Conservation (phyloP, 495 filamentous ascomycete species). For the Lasiosphaeria ovina region DNA sequence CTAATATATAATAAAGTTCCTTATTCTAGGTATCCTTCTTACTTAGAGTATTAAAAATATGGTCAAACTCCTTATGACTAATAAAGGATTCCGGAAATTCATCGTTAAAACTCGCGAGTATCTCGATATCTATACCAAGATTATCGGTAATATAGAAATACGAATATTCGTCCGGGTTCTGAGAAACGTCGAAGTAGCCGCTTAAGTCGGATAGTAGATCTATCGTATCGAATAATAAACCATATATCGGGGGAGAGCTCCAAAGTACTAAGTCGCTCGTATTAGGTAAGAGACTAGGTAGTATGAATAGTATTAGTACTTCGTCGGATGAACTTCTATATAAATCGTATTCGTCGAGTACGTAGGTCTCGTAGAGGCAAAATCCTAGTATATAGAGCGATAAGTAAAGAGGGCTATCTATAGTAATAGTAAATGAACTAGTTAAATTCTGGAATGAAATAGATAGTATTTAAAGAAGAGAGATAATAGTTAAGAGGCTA, state of each 20-base stretch:
- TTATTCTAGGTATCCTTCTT: not conserved
- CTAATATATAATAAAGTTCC: not conserved
- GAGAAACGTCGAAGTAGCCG: no score
- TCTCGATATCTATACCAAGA: no score
- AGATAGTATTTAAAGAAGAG: constrained; percentile 1
- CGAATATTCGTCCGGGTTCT: no score
- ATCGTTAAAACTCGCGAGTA: no score
- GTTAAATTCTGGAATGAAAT: not conserved
- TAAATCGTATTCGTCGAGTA: not conserved
- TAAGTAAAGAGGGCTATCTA: not conserved
- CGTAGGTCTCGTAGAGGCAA: not conserved
- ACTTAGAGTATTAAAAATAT: not conserved
- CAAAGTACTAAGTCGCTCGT: not conserved
- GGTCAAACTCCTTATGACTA: not conserved
- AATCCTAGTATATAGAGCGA: not conserved
- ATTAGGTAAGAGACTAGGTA: not conserved
- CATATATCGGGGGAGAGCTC: not conserved
- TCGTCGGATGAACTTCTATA: not conserved
- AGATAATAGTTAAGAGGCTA: not conserved
- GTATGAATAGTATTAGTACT: not conserved
- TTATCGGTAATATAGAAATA: no score
- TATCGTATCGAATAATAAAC: not conserved
- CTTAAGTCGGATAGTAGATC: no score
- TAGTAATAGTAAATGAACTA: constrained; percentile 3
- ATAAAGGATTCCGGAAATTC: no score